These are phyloP conservation scores for Fusarium anthophilum DNA, from an alignment of 2,329 filamentous ascomycete genomes.

Conservation along the genomic window DNA sequence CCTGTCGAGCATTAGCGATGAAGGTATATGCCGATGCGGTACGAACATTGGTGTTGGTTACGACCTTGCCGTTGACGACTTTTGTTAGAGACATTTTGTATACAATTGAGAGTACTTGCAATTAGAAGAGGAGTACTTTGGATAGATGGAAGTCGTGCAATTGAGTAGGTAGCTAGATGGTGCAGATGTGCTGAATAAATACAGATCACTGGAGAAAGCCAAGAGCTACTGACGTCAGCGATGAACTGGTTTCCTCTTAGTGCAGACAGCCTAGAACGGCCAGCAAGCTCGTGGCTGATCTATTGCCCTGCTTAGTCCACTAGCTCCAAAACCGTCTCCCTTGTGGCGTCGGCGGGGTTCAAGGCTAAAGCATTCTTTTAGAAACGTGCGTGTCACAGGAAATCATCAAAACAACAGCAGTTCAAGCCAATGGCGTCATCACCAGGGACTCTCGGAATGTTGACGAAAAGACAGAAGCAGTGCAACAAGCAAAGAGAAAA, in stretches of 20 bases:
- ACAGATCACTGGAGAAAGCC: neutral
- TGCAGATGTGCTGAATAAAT: neutral
- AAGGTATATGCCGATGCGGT: rapidly evolving
- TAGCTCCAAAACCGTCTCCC: neutral
- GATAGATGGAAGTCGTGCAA: neutral
- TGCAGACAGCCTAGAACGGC: neutral
- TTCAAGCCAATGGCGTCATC: neutral
- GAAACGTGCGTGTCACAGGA: neutral
- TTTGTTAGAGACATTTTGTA: neutral
- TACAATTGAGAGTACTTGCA: rapidly evolving
- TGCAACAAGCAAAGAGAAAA: neutral
- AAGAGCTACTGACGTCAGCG: neutral
- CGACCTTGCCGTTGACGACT: neutral
- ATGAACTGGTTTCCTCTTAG: neutral
- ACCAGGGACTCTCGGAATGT: neutral
- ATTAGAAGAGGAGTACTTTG: rapidly evolving
- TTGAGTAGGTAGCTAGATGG: neutral
- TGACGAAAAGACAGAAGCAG: neutral
- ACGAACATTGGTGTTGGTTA: neutral
- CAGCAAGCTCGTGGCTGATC: neutral
- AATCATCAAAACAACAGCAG: neutral
- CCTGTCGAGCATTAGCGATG: neutral
- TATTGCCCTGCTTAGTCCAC: neutral
- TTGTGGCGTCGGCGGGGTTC: neutral
- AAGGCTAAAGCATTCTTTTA: neutral